These are phyloP conservation scores for Erythrobasidium yunnanense DNA, from an alignment of 768 basidiomycete species.

Conservation along the genomic window DNA sequence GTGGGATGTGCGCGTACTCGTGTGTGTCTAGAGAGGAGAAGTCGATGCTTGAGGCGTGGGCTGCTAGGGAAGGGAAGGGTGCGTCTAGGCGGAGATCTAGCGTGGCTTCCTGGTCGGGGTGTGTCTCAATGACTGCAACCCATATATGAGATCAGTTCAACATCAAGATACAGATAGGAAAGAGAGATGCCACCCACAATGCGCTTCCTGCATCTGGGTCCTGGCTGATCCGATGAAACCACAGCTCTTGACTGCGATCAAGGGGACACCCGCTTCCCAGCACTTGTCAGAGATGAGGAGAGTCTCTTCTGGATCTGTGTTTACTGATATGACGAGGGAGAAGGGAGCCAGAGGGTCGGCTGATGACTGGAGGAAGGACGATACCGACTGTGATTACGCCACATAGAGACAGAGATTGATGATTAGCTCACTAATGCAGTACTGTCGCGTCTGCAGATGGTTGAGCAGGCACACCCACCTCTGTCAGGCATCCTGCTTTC, in stretches of 20 bases:
- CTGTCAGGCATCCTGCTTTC: constrained; percentile 54
- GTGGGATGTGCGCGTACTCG: constrained; percentile 81
- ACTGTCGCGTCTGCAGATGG: background rate
- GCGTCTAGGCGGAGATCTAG: constrained; percentile 66
- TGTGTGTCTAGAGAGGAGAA: constrained; percentile 71
- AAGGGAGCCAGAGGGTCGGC: constrained; percentile 52
- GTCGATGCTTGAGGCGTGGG: constrained; percentile 61
- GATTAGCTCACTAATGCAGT: background rate
- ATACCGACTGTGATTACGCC: constrained; percentile 47
- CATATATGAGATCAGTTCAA: background rate
- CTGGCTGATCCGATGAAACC: constrained; percentile 84
- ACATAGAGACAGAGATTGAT: background rate
- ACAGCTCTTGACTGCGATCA: constrained; percentile 68
- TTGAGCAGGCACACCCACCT: constrained; percentile 38
- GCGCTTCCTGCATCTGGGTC: constrained; percentile 76
- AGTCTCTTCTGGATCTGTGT: constrained; percentile 53
- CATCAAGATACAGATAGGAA: background rate
- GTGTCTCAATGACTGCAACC: constrained; percentile 68
- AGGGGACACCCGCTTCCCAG: constrained; percentile 45
- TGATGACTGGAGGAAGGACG: constrained; percentile 50
- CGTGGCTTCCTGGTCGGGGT: constrained; percentile 57
- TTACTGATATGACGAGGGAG: constrained; percentile 74
- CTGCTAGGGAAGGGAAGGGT: constrained; percentile 70
- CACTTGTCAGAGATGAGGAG: constrained; percentile 47
- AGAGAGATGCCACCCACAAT: constrained; percentile 47